Base-by-base conservation (phyloP, 345 rosid genomes). In the Gossypium stocksii region DNA sequence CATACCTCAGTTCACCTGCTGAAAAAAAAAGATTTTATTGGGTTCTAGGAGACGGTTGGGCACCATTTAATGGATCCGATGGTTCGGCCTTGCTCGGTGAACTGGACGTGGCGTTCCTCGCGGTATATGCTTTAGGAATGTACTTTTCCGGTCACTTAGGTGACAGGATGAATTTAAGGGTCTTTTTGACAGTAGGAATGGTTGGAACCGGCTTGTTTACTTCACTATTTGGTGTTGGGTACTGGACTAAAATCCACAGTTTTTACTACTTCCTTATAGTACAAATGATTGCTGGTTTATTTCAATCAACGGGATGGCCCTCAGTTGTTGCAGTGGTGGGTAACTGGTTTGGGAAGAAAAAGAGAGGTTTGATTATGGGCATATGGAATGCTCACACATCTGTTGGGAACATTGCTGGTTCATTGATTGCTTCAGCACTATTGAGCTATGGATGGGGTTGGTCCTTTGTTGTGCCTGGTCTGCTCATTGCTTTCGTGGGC, bases 251-350 rank as follows among this genome's bases (percentile, higher is more conserved):
- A 44, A 61, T 93, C 62, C 99, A 95, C 61, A 90, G 71, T 77
- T 90, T 89, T 79, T 90, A 87, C 84, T 93, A 87, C 60, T 95
- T 77, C 84, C 73, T 95, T 72, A 79, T 84, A 4, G 75, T 84
- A 19, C 99, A 95, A 79, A 87, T 89, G 84, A 38, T 91, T 66
- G 93, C 96, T 0, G 99, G 97, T 58, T 79, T 89, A 87, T 90
- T 91, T 83, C 98, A 95, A 78, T 95, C 99, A 38, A 95, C 96
- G 23, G 98, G 99, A 9, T 93, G 99, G 99, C 99, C 99, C 75
- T 95, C 97, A 7, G 97, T 95, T n/a, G 99, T 95, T 73, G 99
- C 99, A 13, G 93, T 93, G 52, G 90, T 95, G 2, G 98, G 97
- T 3, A 95, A 93, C 17, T 95, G 99, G 99, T 95, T 88, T 71